Evolutionary conservation across 2,329 filamentous ascomycete species (phyloP).

Genomic region (Didymellaceae sp.): DNA sequence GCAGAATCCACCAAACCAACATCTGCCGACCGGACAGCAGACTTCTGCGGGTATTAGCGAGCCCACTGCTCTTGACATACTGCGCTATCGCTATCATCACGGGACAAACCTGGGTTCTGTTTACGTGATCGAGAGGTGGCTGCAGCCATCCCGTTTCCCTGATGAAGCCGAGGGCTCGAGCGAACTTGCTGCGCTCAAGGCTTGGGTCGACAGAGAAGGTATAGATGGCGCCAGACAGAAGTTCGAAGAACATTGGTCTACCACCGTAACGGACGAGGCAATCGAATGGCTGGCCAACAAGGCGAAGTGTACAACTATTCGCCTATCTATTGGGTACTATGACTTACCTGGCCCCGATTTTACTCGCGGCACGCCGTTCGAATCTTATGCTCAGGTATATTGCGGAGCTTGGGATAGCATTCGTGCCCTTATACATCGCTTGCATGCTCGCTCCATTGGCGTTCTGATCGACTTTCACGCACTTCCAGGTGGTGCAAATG

Average conservation of each 20-base stretch:
- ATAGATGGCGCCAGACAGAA: slow-evolving; percentile 56
- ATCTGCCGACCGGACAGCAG: slow-evolving; percentile 9
- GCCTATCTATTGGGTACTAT: slow-evolving; percentile 67
- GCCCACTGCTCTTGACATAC: slow-evolving; percentile 51
- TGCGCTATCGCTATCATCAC: slow-evolving; percentile 66
- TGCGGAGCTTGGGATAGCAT: slow-evolving; percentile 60
- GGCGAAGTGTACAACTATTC: slow-evolving; percentile 63
- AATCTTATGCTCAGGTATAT: slow-evolving; percentile 58
- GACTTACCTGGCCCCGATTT: slow-evolving; percentile 59
- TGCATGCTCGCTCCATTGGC: slow-evolving; percentile 58
- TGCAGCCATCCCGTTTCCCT: slow-evolving; percentile 59
- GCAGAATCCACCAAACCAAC: background rate
- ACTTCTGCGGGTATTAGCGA: slow-evolving; percentile 44
- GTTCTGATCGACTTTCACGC: slow-evolving; percentile 66
- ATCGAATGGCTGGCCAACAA: slow-evolving; percentile 60
- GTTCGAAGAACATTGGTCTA: slow-evolving; percentile 62
- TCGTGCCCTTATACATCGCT: slow-evolving; percentile 54
- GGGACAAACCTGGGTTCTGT: slow-evolving; percentile 65
- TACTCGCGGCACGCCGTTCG: slow-evolving; percentile 60
- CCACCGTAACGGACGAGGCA: slow-evolving; percentile 58
- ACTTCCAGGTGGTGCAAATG: slow-evolving; percentile 64
- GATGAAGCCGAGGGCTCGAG: slow-evolving; percentile 51
- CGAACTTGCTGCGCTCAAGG: slow-evolving; percentile 61
- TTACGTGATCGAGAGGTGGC: slow-evolving; percentile 67
- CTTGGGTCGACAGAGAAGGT: slow-evolving; percentile 56